Conservation (phyloP, 2,329 filamentous ascomycete species). For the Fusarium lateritium region DNA sequence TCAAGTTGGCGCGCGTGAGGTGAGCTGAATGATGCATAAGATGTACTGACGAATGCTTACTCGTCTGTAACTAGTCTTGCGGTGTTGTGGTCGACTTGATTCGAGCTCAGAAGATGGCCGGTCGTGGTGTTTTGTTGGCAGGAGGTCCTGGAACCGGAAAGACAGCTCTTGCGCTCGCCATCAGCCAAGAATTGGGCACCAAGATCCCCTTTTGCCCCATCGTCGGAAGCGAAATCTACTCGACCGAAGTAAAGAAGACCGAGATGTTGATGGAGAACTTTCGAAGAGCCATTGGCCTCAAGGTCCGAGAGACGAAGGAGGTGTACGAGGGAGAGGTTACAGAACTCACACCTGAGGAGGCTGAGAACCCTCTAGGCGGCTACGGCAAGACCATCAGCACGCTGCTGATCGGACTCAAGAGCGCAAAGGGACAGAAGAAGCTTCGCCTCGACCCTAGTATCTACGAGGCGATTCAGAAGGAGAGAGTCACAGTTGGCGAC, state of each 20-base stretch:
- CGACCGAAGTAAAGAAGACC: conserved; percentile 98
- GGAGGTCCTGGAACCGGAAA: conserved; percentile 97
- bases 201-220: conserved; percentile 99
- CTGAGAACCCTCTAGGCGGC: conserved; percentile 95
- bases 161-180: conserved; percentile 93
- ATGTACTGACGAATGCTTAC: conserved; percentile 35
- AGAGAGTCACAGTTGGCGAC: conserved; percentile 94
- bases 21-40: conserved; percentile 55
- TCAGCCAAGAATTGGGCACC: conserved; percentile 96
- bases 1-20: conserved; percentile 89
- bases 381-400: conserved; percentile 99
- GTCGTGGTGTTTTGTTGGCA: conserved; percentile 91
- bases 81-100: conserved; percentile 97
- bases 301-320: conserved; percentile 98
- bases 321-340: conserved; percentile 99
- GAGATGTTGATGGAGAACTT: conserved; percentile 99
- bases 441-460: conserved; percentile 96
- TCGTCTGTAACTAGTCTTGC: conserved; percentile 76
- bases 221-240: conserved; percentile 98
- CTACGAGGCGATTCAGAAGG: conserved; percentile 99
- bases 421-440: conserved; percentile 97
- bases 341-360: conserved; percentile 96
- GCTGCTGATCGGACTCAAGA: conserved; percentile 93
- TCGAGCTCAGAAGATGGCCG: conserved; percentile 96
- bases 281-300: conserved; percentile 92